A percentile compares a stretch with the other conserved stretches of the same genome.
phyloP scores from a whole-genome alignment of 164 flowering plant species.

The Annona squamosa region DNA sequence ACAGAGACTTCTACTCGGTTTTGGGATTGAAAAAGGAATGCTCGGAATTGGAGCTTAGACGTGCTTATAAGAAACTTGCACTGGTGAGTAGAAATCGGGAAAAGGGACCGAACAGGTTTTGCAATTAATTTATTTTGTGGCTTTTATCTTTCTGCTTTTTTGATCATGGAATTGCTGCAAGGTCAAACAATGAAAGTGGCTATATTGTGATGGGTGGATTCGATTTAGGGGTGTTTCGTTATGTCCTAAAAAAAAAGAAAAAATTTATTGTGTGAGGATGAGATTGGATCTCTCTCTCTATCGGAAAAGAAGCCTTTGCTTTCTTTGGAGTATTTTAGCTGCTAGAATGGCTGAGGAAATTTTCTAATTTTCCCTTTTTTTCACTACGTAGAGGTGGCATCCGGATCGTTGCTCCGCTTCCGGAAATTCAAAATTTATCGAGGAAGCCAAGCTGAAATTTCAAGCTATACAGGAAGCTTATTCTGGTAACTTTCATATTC shows the following conservation, averaged over 20 bases:
- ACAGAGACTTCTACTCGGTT: slow-evolving; percentile 52
- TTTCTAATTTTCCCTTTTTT: no score
- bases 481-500: slow-evolving; percentile 46
- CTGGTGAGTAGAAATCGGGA: slow-evolving; percentile 40
- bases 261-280: background rate
- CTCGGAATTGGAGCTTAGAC: slow-evolving; percentile 49
- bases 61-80: slow-evolving; percentile 86
- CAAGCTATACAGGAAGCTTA: slow-evolving; percentile 90
- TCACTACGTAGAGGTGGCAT: slow-evolving; percentile 66
- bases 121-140: background rate
- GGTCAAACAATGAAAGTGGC: background rate
- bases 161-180: background rate
- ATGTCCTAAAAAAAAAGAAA: background rate
- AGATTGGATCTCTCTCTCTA: background rate
- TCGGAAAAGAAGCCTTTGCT: no score
- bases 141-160: background rate
- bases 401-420: slow-evolving; percentile 84
- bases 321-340: no score
- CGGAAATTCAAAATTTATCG: slow-evolving; percentile 60
- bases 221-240: background rate
- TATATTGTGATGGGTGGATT: background rate
- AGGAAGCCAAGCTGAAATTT: slow-evolving; percentile 85
- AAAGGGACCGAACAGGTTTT: background rate
- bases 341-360: background rate
- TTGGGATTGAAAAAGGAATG: slow-evolving; percentile 82